Evolutionary conservation across 2,329 filamentous ascomycete genomes (phyloP).

Genomic region (Talaromyces verruculosus): DNA sequence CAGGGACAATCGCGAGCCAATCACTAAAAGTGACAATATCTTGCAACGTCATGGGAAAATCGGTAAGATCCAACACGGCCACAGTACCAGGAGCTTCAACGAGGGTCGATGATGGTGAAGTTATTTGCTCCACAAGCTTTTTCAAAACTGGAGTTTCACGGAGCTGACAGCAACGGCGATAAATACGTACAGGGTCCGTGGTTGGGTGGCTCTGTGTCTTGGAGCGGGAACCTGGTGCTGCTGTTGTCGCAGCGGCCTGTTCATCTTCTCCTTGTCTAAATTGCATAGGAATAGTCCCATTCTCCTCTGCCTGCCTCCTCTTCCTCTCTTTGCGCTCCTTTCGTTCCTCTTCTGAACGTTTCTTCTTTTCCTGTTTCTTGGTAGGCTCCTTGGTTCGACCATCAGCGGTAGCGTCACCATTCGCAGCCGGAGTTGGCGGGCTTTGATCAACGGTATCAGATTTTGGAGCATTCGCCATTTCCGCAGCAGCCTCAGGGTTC

Average conservation of each 20-base stretch:
- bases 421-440: constrained; percentile 26
- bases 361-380: constrained; percentile 94
- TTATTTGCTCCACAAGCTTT: constrained; percentile 85
- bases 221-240: constrained; percentile 39
- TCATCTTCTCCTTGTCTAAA: constrained; percentile 69
- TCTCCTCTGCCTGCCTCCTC: constrained; percentile 78
- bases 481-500: constrained; percentile 55
- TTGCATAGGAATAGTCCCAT: constrained; percentile 82
- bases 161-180: constrained; percentile 89
- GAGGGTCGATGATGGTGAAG: constrained; percentile 65
- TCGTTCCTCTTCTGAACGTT: constrained; percentile 86
- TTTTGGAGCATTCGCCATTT: constrained; percentile 40
- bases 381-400: constrained; percentile 47
- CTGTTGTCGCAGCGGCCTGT: constrained; percentile 48
- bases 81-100: constrained; percentile 70
- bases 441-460: background rate
- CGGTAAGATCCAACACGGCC: constrained; percentile 76
- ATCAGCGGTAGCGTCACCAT: constrained; percentile 33
- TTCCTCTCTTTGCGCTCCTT: constrained; percentile 91
- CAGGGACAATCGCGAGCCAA: constrained; percentile 88
- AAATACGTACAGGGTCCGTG: constrained; percentile 88
- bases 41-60: constrained; percentile 76
- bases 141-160: constrained; percentile 90
- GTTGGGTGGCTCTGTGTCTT: constrained; percentile 70
- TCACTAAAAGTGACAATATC: constrained; percentile 88